Base-by-base conservation (phyloP, 2,329 filamentous ascomycete genomes). In the Sporothrix brasiliensis region DNA sequence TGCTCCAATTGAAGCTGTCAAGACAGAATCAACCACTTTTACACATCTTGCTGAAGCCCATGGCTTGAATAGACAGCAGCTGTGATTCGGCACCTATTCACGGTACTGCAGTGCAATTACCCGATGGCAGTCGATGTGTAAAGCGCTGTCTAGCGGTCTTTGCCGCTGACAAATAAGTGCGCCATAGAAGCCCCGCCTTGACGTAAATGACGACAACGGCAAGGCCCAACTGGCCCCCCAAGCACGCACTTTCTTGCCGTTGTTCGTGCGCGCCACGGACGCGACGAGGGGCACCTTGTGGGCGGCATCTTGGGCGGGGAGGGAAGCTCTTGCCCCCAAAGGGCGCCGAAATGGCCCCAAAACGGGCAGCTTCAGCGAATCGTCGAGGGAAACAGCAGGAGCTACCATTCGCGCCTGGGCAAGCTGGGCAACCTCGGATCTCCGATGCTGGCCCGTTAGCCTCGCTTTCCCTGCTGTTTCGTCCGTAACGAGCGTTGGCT, bases 161-260 rank as follows among this genome's bases (percentile, higher is more conserved):
- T 39, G n/a, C 7, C 21, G 68, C 24, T 39, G 39, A 41, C 60
- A 65, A 47, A 63, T 44, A 16, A 44, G 39, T 44, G n/a, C 58
- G n/a, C 60, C 21, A 54, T 11, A n/a, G 11, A 47, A n/a, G 10
- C 49, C 52, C 52, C 69, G 10, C 63, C 56, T 50, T 24, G 54
- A 19, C 47, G 39, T 71, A 60, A 78, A 78, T 70, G 67, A 71
- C 71, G 56, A 72, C 65, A 71, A 66, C n/a, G 69, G 58, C 39
- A 70, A 39, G 16, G 30, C 61, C 61, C 60, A 61, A 11, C 21
- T 53, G 27, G 47, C 50, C 30, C 52, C 49, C 61, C 30, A 63
- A 70, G 68, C 70, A 54, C 65, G 67, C 68, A 54, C 58, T 60
- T 52, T 49, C 44, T 67, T 16, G 47, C 39, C 19, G 63, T 21